These are phyloP conservation scores for Rhinocladiella similis DNA, from an alignment of 2,329 filamentous ascomycete genomes.

Conservation along the genomic window DNA sequence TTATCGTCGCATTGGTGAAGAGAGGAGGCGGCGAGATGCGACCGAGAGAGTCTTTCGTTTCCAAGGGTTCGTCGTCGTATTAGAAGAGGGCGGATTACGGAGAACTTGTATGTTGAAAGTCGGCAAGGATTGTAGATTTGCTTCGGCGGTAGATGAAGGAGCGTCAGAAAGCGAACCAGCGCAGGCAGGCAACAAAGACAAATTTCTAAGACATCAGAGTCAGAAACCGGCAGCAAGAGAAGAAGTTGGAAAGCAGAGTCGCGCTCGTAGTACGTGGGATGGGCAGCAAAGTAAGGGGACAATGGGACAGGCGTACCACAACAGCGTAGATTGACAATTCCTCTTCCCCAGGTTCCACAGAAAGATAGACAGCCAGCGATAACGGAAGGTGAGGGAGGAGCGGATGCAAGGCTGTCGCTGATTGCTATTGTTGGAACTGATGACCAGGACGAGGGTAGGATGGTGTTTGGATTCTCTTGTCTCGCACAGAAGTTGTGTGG, in stretches of 20 bases:
- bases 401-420: slow-evolving; percentile 21
- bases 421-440: slow-evolving; percentile 26
- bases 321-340: slow-evolving; percentile 7
- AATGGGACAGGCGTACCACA: slow-evolving; percentile 12
- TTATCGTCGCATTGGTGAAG: slow-evolving; percentile 12
- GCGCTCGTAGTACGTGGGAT: not conserved
- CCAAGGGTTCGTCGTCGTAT: not conserved
- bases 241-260: not conserved
- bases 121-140: slow-evolving; percentile 11
- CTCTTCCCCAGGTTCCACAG: slow-evolving; percentile 23
- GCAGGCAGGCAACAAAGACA: slow-evolving; percentile 15
- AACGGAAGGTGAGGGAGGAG: slow-evolving; percentile 16
- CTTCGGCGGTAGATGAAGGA: not conserved
- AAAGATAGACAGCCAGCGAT: slow-evolving; percentile 15
- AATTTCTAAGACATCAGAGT: slow-evolving; percentile 17
- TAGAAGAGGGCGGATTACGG: not conserved
- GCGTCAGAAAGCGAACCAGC: slow-evolving; percentile 20
- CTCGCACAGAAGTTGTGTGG: slow-evolving; percentile 12
- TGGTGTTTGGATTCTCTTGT: slow-evolving; percentile 4
- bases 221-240: slow-evolving; percentile 1
- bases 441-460: slow-evolving; percentile 2
- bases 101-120: not conserved
- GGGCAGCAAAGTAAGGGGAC: slow-evolving; percentile 15
- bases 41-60: not conserved
- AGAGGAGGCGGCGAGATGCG: not conserved